Evolutionary conservation across 352 stramenopile genomes (phyloP), one percentile per base, ranked within the genome.

Genomic region (Salisapilia sapeloensis): DNA sequence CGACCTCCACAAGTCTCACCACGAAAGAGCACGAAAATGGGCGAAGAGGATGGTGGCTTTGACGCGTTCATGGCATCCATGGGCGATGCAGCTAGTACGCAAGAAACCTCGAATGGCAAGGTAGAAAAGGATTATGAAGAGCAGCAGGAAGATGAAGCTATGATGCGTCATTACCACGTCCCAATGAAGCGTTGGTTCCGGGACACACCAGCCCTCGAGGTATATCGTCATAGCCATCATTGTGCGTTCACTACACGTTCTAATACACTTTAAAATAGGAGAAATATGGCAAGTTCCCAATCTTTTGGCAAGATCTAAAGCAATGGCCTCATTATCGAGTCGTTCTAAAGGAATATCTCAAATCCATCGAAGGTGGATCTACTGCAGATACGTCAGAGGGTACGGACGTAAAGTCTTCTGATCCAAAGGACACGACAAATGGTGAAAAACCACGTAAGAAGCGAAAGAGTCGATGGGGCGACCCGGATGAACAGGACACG

Each of bases 281-380:
- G 4, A 85, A 76, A 28, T 83, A 96, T 45, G 91, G 89, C n/a
- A 49, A 50, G 11, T 96, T 93, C 58, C 92, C 89, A 23, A 44
- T 83, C 12, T 94, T 98, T 43, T 97, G 89, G 89, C 86, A 95
- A 53, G 90, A 97, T 51, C 61, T 97, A 16, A 77, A 95, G 45
- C 85, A 67, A 28, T 97, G 92, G 92, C 46, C 52, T 24, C 82
- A 80, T 38, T 96, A 94, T 53, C 91, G 87, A 18, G 77, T 94
- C 34, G 74, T 94, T 23, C 56, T 92, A 7, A 90, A 92, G 45
- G 51, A 70, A 38, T 97, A 87, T 48, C 60, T 97, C 35, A 71
- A 63, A 33, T 70, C 76, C 33, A 89, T 56, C 17, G 62, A 85
- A 41, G 48, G 42, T 29, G 42, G 44, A 4, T 13, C 4, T 6